Evolutionary conservation across 2,329 filamentous ascomycete genomes (phyloP).

Genomic region (Penicillium griseofulvum): DNA sequence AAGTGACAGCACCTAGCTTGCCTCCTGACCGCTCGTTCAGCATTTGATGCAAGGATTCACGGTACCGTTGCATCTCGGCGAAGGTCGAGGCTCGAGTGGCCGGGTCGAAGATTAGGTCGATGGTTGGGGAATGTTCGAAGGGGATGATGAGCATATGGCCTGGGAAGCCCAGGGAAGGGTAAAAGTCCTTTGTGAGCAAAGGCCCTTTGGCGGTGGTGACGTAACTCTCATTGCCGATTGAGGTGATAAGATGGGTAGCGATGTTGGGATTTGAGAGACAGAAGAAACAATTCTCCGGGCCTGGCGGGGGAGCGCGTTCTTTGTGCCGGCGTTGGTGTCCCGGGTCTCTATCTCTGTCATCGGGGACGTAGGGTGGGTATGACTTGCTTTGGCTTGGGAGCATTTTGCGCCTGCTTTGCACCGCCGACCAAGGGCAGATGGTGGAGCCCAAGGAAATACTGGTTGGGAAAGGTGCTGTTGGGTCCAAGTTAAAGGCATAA

Average conservation of each 20-base stretch:
- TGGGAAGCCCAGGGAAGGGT: slow-evolving; percentile 71
- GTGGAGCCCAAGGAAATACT: slow-evolving; percentile 70
- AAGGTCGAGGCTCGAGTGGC: slow-evolving; percentile 60
- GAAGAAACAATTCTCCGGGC: slow-evolving; percentile 86
- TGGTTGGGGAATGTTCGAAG: slow-evolving; percentile 73
- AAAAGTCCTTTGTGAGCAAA: slow-evolving; percentile 69
- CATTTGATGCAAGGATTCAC: slow-evolving; percentile 74
- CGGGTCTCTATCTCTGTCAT: slow-evolving; percentile 33
- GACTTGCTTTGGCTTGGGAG: slow-evolving; percentile 36
- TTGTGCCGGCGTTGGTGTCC: slow-evolving; percentile 38
- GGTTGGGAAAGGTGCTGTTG: slow-evolving; percentile 58
- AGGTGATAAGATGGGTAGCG: slow-evolving; percentile 82
- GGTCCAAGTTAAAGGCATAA: slow-evolving; percentile 65
- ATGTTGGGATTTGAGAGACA: slow-evolving; percentile 85
- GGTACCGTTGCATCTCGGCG: slow-evolving; percentile 80
- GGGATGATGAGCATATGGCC: slow-evolving; percentile 90
- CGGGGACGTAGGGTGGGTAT: slow-evolving; percentile 41
- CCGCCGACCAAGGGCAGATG: slow-evolving; percentile 60
- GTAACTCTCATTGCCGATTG: slow-evolving; percentile 83
- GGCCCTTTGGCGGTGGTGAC: slow-evolving; percentile 91
- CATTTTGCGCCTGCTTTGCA: slow-evolving; percentile 58
- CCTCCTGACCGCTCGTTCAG: slow-evolving; percentile 48
- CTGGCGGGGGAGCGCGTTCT: slow-evolving; percentile 51
- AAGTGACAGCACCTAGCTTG: slow-evolving; percentile 79
- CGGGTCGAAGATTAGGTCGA: slow-evolving; percentile 62